phyloP scores from a whole-genome alignment of 2,329 filamentous ascomycete genomes.

The Trichoderma brevicompactum region DNA sequence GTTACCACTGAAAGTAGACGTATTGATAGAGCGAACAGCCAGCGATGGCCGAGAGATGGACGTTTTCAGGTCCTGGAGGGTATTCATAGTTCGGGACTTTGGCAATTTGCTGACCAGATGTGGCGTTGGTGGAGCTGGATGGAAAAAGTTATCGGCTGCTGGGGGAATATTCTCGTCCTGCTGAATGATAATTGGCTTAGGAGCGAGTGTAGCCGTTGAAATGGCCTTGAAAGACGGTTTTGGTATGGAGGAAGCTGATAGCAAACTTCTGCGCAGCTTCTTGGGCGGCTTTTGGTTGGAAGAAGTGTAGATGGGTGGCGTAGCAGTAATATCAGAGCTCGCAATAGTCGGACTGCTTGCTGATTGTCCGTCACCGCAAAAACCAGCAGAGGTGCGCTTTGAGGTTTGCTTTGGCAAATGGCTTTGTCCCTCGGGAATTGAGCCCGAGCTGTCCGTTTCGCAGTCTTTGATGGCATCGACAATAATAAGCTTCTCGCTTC shows the following conservation, averaged over 20 bases:
- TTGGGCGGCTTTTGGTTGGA: constrained; percentile 26
- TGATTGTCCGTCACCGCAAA: constrained; percentile 35
- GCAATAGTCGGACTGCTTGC: constrained; percentile 40
- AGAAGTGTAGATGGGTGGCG: constrained; percentile 31
- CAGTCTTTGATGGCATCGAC: constrained; percentile 46
- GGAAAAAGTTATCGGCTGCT: constrained; percentile 8
- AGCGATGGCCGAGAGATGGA: constrained; percentile 48
- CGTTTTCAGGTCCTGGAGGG: constrained; percentile 51
- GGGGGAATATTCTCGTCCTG: constrained; percentile 40
- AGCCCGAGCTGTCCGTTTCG: constrained; percentile 31
- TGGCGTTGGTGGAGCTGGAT: constrained; percentile 2
- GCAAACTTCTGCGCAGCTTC: constrained; percentile 31
- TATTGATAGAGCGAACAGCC: constrained; percentile 31
- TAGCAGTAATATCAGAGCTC: constrained; percentile 37
- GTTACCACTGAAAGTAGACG: constrained; percentile 25
- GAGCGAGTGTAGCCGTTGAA: constrained; percentile 30
- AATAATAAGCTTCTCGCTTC: constrained; percentile 43
- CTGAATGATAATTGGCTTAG: constrained; percentile 22
- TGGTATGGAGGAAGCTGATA: constrained; percentile 29
- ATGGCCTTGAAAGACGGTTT: constrained; percentile 29
- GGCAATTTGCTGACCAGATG: constrained; percentile 41
- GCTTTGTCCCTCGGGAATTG: constrained; percentile 24
- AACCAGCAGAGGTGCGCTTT: constrained; percentile 41
- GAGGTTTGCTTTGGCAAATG: constrained; percentile 30
- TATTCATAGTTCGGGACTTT: constrained; percentile 51